These are phyloP conservation scores for Staphylotrichum tortipilum DNA, from an alignment of 495 filamentous ascomycete genomes.

Conservation along the genomic window DNA sequence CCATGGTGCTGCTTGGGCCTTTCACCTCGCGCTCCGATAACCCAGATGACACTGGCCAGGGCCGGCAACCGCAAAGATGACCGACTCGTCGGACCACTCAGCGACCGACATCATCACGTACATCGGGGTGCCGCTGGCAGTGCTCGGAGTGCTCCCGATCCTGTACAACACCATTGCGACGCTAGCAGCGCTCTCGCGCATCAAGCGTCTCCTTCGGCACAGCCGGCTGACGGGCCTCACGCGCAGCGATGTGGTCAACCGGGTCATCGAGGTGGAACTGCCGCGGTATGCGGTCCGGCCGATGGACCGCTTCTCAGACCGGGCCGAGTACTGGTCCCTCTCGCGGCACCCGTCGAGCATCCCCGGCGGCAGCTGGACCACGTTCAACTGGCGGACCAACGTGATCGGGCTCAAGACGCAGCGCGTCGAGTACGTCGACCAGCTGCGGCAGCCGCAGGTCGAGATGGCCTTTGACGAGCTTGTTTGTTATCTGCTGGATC, in stretches of 20 bases:
- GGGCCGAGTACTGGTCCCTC: slow-evolving; percentile 47
- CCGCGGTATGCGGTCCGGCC: slow-evolving; percentile 55
- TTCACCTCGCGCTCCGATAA: too few species aligned
- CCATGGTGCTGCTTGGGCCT: too few species aligned
- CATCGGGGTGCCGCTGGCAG: slow-evolving; percentile 56
- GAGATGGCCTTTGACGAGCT: slow-evolving; percentile 56
- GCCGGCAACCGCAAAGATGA: slow-evolving; percentile 3
- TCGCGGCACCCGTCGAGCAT: slow-evolving; percentile 39
- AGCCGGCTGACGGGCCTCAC: slow-evolving; percentile 48
- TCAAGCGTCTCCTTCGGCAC: slow-evolving; percentile 47
- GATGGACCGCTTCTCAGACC: slow-evolving; percentile 43
- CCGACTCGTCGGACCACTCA: slow-evolving; percentile 8
- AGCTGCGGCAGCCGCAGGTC: slow-evolving; percentile 56
- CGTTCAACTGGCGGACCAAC: slow-evolving; percentile 55
- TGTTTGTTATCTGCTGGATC: slow-evolving; percentile 51
- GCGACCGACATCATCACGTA: slow-evolving; percentile 41
- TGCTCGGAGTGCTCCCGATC: slow-evolving; percentile 59
- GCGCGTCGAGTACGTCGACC: slow-evolving; percentile 55
- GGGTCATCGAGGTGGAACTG: slow-evolving; percentile 57
- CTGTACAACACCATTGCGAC: slow-evolving; percentile 51
- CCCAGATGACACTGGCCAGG: too few species aligned
- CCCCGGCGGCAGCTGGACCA: slow-evolving; percentile 54
- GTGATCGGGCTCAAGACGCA: slow-evolving; percentile 52
- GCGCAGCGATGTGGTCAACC: slow-evolving; percentile 52
- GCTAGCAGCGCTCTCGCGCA: slow-evolving; percentile 46